Conservation (phyloP, 208 protist species). For the Leishmania arabica region DNA sequence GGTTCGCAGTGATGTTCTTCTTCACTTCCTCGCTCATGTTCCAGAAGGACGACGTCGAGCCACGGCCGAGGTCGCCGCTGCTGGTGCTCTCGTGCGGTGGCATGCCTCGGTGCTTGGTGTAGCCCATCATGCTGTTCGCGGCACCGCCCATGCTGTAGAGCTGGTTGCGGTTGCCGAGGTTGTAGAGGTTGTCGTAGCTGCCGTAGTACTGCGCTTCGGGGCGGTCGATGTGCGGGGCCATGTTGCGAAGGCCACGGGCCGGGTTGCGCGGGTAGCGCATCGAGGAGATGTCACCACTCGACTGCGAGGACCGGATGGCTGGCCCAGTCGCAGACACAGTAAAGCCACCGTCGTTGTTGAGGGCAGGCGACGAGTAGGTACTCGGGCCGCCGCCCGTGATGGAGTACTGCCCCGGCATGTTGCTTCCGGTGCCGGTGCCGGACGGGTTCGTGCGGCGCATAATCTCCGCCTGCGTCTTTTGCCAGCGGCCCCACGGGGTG, state of each 20-base stretch:
- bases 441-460: conserved; percentile 33
- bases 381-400: conserved; percentile 2
- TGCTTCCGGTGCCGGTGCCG: conserved; percentile 26
- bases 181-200: conserved; percentile 37
- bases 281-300: conserved; percentile 21
- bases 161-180: conserved; percentile 17
- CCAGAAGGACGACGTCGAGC: conserved; percentile 20
- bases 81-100: conserved; percentile 13
- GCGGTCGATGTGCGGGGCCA: conserved; percentile 3
- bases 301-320: conserved; percentile 26
- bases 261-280: conserved; percentile 20
- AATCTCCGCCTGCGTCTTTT: conserved; percentile 49
- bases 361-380: conserved; percentile 4
- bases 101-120: conserved; percentile 10
- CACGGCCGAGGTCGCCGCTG: conserved; percentile 11
- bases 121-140: conserved; percentile 5
- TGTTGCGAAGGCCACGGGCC: conserved; percentile 9
- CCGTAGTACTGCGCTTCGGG: conserved; percentile 19
- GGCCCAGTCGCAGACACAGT: conserved; percentile 14
- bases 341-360: conserved; percentile 20
- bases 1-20: conserved; percentile 14
- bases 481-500: conserved; percentile 46
- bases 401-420: conserved; percentile 17
- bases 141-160: conserved; percentile 6
- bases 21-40: conserved; percentile 13